Evolutionary conservation across 441 rosid species (phyloP).

Genomic region (Aquilaria agallochum): DNA sequence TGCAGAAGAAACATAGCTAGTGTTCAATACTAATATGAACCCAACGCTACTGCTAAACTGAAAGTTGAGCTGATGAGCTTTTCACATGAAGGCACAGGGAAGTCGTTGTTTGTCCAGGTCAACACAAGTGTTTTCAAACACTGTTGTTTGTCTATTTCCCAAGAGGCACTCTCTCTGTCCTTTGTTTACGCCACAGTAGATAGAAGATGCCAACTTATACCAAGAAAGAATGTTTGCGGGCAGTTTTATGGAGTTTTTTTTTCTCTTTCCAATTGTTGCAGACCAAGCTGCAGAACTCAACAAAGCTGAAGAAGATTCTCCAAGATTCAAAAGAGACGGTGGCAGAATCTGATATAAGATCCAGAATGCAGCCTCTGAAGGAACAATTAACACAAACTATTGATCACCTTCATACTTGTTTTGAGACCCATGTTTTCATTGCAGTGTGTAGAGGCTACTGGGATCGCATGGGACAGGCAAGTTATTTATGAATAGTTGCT

Average conservation of each 20-base stretch:
- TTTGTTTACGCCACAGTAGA: too few relatives aligned
- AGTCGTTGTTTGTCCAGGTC: too few relatives aligned
- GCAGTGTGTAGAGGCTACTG: constrained; percentile 88
- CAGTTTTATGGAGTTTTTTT: neutral
- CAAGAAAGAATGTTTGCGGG: neutral
- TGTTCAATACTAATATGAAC: too few relatives aligned
- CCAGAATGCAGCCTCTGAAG: constrained; percentile 78
- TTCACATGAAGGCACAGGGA: too few relatives aligned
- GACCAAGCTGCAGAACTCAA: constrained; percentile 74
- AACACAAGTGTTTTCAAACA: too few relatives aligned
- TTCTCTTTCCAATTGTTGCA: constrained; percentile 18
- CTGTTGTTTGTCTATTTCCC: too few relatives aligned
- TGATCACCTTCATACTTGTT: constrained; percentile 71
- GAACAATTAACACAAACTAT: constrained; percentile 79
- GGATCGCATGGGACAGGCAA: constrained; percentile 98
- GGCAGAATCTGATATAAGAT: constrained; percentile 73
- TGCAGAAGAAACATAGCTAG: too few relatives aligned
- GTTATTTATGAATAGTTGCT: constrained; percentile 3
- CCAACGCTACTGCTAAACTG: too few relatives aligned
- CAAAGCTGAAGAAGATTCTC: constrained; percentile 90
- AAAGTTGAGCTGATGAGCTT: too few relatives aligned
- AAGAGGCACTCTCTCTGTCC: too few relatives aligned
- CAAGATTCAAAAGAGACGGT: constrained; percentile 87
- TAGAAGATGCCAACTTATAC: neutral
- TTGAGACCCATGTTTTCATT: constrained; percentile 78